Base-by-base conservation (phyloP, 2,329 filamentous ascomycete genomes). In the Alternaria panax region DNA sequence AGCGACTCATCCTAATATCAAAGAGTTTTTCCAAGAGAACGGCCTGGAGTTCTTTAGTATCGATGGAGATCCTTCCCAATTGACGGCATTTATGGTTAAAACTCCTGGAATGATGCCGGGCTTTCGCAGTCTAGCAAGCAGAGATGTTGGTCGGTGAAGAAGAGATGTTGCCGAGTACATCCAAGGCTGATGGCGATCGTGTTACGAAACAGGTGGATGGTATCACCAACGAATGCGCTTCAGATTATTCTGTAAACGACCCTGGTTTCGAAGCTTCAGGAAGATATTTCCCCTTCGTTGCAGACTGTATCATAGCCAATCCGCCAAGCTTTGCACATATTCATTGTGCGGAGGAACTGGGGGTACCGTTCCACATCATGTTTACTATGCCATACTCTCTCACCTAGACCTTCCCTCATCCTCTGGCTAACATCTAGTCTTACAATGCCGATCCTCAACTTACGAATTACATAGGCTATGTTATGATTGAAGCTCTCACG, bases 281-380 rank as follows among this genome's bases (percentile, higher is more conserved):
- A 47, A n/a, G 4, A 16, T 41, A 12, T 47, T 32, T 32, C 2
- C 91, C 90, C 1, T 96, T 96, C 72, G 87, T 96, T 41, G 92
- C 92, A 0, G 91, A 92, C 76, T 65, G 62, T 90, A 92, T 92
- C 64, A 91, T 92, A 66, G 90, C 90, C 2, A 92, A 92, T 60
- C 90, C 90, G 1, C 90, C 90, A 0, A 91, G 88, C 69, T 92
- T 92, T 75, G 90, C 88, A 0, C 90, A 92, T 70, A 82, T 92
- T 3, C 90, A 92, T 69, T 85, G 89, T 60, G 90, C 89, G 0
- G 87, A 92, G 77, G 89, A 88, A 72, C 75, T 92, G 65, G 89
- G 89, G 0, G 86, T 92, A 27, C 90, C 90, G 0, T 71, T 92
- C 6, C 90, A 92, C 70, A 85, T 96, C 71, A 94, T 96, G 90